Evolutionary conservation across 305 asterid species (phyloP).

Genomic region (Solanum hybrid): DNA sequence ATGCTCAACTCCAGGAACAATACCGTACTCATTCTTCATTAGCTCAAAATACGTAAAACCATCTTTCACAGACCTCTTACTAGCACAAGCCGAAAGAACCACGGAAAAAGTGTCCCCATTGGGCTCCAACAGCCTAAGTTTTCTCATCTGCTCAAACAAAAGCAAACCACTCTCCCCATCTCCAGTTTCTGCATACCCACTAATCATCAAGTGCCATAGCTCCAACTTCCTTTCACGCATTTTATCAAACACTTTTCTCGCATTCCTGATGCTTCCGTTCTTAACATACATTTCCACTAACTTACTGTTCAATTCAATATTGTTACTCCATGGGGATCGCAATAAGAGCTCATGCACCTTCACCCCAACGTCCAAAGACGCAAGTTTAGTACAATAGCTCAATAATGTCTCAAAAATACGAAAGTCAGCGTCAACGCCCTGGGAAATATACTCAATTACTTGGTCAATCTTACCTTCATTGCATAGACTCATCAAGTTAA

Average conservation of each 20-base stretch:
- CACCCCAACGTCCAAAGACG: slow-evolving; percentile 21
- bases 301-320: slow-evolving; percentile 23
- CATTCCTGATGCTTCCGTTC: slow-evolving; percentile 20
- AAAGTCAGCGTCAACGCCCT: slow-evolving; percentile 15
- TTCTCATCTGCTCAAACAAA: slow-evolving; percentile 30
- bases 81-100: slow-evolving; percentile 29
- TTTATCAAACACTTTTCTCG: slow-evolving; percentile 28
- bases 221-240: slow-evolving; percentile 14
- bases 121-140: slow-evolving; percentile 17
- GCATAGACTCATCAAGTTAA: slow-evolving; percentile 18
- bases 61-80: slow-evolving; percentile 19
- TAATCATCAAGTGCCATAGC: slow-evolving; percentile 13
- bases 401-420: slow-evolving; percentile 15
- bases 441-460: slow-evolving; percentile 21
- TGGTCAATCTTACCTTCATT: slow-evolving; percentile 25
- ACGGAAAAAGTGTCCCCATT: slow-evolving; percentile 27
- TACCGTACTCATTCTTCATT: slow-evolving; percentile 24
- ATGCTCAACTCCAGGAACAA: slow-evolving; percentile 23
- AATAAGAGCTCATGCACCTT: slow-evolving; percentile 24
- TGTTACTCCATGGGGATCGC: slow-evolving; percentile 17
- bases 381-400: slow-evolving; percentile 8
- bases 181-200: slow-evolving; percentile 29
- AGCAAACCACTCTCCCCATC: slow-evolving; percentile 26
- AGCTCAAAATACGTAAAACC: slow-evolving; percentile 23
- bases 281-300: slow-evolving; percentile 20